Evolutionary conservation across 2,329 filamentous ascomycete genomes (phyloP).

Genomic region (Epichloe uncinata): DNA sequence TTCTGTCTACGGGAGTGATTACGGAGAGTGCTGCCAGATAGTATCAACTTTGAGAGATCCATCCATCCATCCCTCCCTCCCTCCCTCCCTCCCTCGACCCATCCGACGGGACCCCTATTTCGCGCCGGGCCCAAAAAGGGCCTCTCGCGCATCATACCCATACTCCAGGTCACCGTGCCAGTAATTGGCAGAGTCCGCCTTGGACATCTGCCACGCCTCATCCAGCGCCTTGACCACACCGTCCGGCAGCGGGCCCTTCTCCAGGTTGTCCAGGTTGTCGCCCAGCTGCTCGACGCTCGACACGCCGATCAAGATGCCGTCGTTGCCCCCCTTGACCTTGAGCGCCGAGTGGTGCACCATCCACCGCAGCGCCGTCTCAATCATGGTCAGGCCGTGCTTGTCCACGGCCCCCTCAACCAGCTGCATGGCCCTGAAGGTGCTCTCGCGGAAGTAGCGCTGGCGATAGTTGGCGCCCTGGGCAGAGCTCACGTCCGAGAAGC

Average conservation of each 20-base stretch:
- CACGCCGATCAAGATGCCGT: constrained; percentile 47
- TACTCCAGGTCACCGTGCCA: constrained; percentile 52
- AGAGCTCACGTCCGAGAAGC: constrained; percentile 49
- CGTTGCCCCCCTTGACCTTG: constrained; percentile 37
- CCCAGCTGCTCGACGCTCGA: constrained; percentile 44
- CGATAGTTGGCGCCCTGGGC: constrained; percentile 45
- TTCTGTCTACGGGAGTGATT: too few relatives aligned
- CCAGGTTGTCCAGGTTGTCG: constrained; percentile 42
- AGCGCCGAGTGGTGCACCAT: constrained; percentile 54
- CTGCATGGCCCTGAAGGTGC: constrained; percentile 47
- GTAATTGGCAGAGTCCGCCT: constrained; percentile 39
- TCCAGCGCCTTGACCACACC: constrained; percentile 65
- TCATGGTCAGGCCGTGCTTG: constrained; percentile 53
- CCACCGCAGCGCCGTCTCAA: constrained; percentile 67
- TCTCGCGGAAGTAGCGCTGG: constrained; percentile 58
- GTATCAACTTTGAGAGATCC: too few relatives aligned
- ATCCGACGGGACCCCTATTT: constrained; percentile 17
- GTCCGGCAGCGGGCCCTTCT: constrained; percentile 61
- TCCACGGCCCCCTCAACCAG: constrained; percentile 54
- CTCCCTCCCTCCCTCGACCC: background rate
- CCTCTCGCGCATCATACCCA: constrained; percentile 49
- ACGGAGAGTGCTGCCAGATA: too few relatives aligned
- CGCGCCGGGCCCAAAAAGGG: constrained; percentile 37
- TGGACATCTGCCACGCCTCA: constrained; percentile 61
- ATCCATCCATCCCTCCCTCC: too few relatives aligned